Conservation (phyloP, 306 rosid species). For the Castanea mollissima region DNA sequence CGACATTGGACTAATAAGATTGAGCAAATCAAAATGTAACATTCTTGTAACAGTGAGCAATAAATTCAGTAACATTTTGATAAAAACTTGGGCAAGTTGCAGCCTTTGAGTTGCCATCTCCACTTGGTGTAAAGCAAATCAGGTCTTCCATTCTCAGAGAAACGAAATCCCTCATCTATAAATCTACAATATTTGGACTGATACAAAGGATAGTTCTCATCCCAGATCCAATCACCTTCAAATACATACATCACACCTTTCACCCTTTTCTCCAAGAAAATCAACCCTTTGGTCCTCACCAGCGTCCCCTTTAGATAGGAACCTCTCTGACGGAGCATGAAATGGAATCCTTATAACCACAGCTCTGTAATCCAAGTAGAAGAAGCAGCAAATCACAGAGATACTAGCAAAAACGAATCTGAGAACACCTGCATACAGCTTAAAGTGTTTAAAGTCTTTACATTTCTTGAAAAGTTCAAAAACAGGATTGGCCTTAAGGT, state of each 20-base stretch:
- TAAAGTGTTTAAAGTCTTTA: constrained; percentile 54
- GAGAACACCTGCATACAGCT: constrained; percentile 60
- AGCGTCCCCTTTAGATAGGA: constrained; percentile 28
- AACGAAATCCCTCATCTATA: constrained; percentile 75
- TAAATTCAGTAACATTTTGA: neutral
- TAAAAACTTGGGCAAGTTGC: constrained; percentile 79
- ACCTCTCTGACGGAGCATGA: constrained; percentile 38
- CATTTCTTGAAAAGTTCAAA: constrained; percentile 45
- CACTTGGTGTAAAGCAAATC: constrained; percentile 85
- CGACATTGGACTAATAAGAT: too few relatives aligned
- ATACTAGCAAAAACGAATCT: constrained; percentile 54
- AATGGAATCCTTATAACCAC: constrained; percentile 36
- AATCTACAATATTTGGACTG: constrained; percentile 63
- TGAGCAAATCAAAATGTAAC: too few relatives aligned
- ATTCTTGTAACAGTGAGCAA: too few relatives aligned
- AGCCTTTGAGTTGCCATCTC: constrained; percentile 86
- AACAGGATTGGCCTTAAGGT: constrained; percentile 43
- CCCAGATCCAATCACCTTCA: constrained; percentile 91
- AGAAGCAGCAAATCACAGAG: constrained; percentile 46
- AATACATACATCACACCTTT: constrained; percentile 66
- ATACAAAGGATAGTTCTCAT: constrained; percentile 71
- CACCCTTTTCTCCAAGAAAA: constrained; percentile 52
- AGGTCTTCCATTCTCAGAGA: constrained; percentile 89
- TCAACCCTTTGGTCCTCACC: constrained; percentile 41
- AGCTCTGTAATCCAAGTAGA: constrained; percentile 55